phyloP scores from a whole-genome alignment of 2,329 filamentous ascomycete genomes.

The Lachnellula arida region DNA sequence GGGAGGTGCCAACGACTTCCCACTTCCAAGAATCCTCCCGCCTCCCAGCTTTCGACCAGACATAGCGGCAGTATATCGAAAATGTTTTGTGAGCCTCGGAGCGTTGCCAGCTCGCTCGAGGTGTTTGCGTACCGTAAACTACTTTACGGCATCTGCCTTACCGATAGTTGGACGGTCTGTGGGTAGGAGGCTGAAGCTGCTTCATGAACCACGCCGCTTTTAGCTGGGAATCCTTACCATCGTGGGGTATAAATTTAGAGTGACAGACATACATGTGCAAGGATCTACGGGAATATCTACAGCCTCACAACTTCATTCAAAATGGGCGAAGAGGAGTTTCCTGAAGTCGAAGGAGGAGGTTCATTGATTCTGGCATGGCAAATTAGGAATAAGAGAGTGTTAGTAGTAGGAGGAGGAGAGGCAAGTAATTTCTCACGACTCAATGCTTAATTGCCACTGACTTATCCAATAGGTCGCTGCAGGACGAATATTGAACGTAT shows the following conservation, averaged over 20 bases:
- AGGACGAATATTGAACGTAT: conserved; percentile 86
- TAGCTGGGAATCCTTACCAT: background rate
- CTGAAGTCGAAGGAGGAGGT: conserved; percentile 80
- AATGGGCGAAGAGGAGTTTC: conserved; percentile 48
- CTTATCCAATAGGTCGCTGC: conserved; percentile 72
- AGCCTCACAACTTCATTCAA: conserved; percentile 8
- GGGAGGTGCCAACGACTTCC: conserved; percentile 71
- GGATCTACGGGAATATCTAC: conserved; percentile 11
- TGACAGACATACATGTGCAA: background rate
- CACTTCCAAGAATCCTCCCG: conserved; percentile 84
- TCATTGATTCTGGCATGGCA: conserved; percentile 97
- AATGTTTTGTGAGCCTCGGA: conserved; percentile 15
- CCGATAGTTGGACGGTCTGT: conserved; percentile 1
- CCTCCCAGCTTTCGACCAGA: conserved; percentile 83
- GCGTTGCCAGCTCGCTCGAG: conserved; percentile 21
- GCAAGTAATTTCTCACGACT: conserved; percentile 42
- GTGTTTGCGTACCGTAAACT: conserved; percentile 7
- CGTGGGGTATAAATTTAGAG: background rate
- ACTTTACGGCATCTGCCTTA: background rate
- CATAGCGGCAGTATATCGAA: conserved; percentile 47
- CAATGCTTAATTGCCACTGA: conserved; percentile 20
- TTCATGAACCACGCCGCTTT: background rate
- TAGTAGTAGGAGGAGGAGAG: conserved; percentile 95
- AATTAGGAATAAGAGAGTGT: conserved; percentile 77
- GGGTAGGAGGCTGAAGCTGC: background rate